Conservation (phyloP, 768 basidiomycete genomes). For the Panaeolus papilionaceus region DNA sequence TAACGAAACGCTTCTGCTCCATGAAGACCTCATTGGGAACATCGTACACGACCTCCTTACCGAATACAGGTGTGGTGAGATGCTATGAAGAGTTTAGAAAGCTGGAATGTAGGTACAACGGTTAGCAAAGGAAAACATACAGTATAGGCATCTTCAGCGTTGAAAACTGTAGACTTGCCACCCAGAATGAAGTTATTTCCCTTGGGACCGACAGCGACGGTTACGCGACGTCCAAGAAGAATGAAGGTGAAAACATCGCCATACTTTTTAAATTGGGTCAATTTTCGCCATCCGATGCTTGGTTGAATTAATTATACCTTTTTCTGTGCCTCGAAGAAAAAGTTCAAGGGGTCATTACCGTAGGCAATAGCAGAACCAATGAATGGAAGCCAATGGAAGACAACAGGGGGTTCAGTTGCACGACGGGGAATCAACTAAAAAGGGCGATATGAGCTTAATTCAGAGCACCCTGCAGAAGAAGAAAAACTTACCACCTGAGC, state of each 20-base stretch:
- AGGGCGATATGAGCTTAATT: neutral
- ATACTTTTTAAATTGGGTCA: slow-evolving; percentile 57
- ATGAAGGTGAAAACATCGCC: slow-evolving; percentile 98
- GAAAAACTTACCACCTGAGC: slow-evolving; percentile 71
- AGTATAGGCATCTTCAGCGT: slow-evolving; percentile 97
- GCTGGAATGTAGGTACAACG: neutral
- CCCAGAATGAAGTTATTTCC: slow-evolving; percentile 96
- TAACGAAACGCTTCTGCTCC: slow-evolving; percentile 99
- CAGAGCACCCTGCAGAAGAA: slow-evolving; percentile 8
- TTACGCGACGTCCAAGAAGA: slow-evolving; percentile 87
- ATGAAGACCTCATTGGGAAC: slow-evolving; percentile 95
- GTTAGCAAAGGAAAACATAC: slow-evolving; percentile 43
- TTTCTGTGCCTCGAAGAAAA: slow-evolving; percentile 79
- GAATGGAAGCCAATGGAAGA: slow-evolving; percentile 93
- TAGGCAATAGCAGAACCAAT: slow-evolving; percentile 90
- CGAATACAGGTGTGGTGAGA: slow-evolving; percentile 93
- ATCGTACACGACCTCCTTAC: slow-evolving; percentile 97
- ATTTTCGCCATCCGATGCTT: neutral
- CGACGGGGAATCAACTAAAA: slow-evolving; percentile 69
- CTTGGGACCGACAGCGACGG: slow-evolving; percentile 88
- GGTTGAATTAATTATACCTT: slow-evolving; percentile 55
- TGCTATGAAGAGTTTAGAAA: slow-evolving; percentile 54
- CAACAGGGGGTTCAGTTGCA: slow-evolving; percentile 80
- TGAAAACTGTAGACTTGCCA: slow-evolving; percentile 90
- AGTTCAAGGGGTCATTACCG: slow-evolving; percentile 91